A percentile compares a stretch with the other conserved stretches of the same genome.
Conservation (phyloP, 73 alveolate species). For the Tetrahymena elliotti region DNA sequence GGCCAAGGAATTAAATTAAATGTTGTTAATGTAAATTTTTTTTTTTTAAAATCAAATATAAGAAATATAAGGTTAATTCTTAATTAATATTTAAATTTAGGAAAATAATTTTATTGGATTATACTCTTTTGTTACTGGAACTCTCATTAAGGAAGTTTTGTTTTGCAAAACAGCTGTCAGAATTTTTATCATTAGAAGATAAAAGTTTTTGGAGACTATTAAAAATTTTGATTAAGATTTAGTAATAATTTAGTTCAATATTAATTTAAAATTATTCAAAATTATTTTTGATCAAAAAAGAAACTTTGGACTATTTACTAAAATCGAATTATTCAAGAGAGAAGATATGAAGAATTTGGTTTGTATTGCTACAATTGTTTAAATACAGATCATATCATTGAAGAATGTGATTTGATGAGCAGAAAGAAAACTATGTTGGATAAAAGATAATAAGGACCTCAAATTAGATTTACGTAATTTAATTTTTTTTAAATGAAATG, state of each 20-base stretch:
- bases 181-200: not conserved
- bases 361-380: not conserved
- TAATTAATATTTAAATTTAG: no score
- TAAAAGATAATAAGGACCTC: not conserved
- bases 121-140: not conserved
- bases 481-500: not conserved
- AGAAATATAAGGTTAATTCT: no score
- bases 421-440: not conserved
- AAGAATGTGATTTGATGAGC: not conserved
- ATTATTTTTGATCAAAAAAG: not conserved
- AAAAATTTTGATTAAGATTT: not conserved
- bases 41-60: no score
- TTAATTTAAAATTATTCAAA: not conserved
- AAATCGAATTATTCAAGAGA: not conserved
- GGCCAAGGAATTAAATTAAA: not conserved
- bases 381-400: not conserved
- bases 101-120: not conserved
- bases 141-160: not conserved
- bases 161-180: not conserved
- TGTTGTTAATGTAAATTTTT: not conserved
- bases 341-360: not conserved
- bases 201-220: not conserved
- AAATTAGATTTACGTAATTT: not conserved
- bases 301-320: not conserved
- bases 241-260: not conserved